phyloP scores from a whole-genome alignment of 139 green algal species.

The Marvania coccoides region DNA sequence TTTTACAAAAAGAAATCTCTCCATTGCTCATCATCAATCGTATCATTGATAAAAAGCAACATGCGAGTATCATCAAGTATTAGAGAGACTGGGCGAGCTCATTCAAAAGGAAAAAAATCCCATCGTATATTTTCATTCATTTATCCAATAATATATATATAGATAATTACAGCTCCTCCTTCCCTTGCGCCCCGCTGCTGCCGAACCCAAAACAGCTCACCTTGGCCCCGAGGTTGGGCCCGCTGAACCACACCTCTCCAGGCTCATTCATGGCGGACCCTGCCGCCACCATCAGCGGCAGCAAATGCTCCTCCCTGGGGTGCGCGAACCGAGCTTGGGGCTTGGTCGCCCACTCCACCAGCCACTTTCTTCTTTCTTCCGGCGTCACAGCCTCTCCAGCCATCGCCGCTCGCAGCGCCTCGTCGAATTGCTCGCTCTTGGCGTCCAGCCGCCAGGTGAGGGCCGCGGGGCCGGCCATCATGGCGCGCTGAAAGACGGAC shows the following conservation, averaged over 20 bases:
- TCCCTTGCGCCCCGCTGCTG: not conserved
- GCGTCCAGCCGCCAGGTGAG: not conserved
- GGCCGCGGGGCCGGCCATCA: not conserved
- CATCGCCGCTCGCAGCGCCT: conserved; percentile 25
- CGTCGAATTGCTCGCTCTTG: conserved; percentile 38
- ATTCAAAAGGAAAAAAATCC: not conserved
- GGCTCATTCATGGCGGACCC: conserved; percentile 25
- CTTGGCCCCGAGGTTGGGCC: conserved; percentile 10
- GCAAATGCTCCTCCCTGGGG: conserved; percentile 58
- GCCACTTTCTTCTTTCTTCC: not conserved
- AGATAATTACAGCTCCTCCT: not conserved
- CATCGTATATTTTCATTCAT: not conserved
- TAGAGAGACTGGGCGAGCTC: not conserved
- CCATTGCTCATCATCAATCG: too few relatives aligned
- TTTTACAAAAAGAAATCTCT: too few relatives aligned
- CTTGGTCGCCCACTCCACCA: conserved; percentile 32
- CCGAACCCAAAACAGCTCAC: conserved; percentile 8
- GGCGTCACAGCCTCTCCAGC: not conserved
- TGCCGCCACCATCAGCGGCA: conserved; percentile 48
- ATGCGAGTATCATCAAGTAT: too few relatives aligned
- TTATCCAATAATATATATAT: not conserved
- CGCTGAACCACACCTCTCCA: conserved; percentile 7
- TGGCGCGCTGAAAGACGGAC: conserved; percentile 1
- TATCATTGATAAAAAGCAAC: too few relatives aligned
- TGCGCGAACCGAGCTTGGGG: conserved; percentile 31